A percentile compares a stretch with the other conserved stretches of the same genome.
Evolutionary conservation across 1,284 basidiomycete species (phyloP).

Genomic region (Cryptococcus wingfieldii): DNA sequence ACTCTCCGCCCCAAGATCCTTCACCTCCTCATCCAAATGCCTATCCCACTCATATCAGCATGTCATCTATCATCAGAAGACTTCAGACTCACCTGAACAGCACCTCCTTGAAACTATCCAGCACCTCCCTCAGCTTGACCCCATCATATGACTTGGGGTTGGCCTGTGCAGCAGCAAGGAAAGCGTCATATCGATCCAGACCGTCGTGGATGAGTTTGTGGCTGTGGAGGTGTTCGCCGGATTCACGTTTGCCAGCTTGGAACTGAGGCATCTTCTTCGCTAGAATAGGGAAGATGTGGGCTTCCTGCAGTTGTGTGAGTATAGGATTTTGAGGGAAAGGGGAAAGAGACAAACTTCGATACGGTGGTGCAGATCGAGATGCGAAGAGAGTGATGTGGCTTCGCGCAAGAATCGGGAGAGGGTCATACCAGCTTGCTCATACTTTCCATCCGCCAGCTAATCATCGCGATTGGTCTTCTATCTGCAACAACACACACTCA

Average conservation of each 20-base stretch:
- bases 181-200: slow-evolving; percentile 56
- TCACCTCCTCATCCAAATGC: slow-evolving; percentile 65
- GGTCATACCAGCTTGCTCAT: slow-evolving; percentile 52
- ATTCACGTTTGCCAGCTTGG: slow-evolving; percentile 42
- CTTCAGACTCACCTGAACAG: slow-evolving; percentile 52
- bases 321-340: neutral
- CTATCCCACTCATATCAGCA: slow-evolving; percentile 3
- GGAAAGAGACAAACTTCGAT: slow-evolving; percentile 47
- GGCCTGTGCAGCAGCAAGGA: slow-evolving; percentile 54
- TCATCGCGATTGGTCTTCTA: neutral
- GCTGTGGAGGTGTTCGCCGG: slow-evolving; percentile 57
- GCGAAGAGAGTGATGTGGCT: slow-evolving; percentile 51
- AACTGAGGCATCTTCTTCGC: slow-evolving; percentile 63
- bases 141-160: slow-evolving; percentile 58
- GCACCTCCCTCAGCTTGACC: slow-evolving; percentile 56
- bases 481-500: slow-evolving; percentile 14
- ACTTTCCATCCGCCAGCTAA: slow-evolving; percentile 56
- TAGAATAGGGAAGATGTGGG: slow-evolving; percentile 62
- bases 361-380: slow-evolving; percentile 63
- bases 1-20: slow-evolving; percentile 60
- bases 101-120: slow-evolving; percentile 62
- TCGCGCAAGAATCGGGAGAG: slow-evolving; percentile 53
- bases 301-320: slow-evolving; percentile 26
- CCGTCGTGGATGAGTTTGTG: slow-evolving; percentile 66
- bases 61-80: neutral